phyloP scores from a whole-genome alignment of 306 rosid genomes.

The Quercus mongolica region DNA sequence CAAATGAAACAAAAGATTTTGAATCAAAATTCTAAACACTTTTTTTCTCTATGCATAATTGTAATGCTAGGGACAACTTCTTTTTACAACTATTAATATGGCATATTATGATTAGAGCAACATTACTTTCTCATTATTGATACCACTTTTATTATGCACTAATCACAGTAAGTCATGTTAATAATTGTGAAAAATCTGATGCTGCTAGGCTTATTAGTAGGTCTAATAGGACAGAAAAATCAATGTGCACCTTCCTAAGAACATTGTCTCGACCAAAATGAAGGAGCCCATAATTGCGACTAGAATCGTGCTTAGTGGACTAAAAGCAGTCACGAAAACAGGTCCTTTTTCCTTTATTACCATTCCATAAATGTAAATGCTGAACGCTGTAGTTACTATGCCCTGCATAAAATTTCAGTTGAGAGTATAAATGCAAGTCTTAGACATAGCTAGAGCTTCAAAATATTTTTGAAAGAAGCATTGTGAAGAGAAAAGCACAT shows the following conservation, averaged over 20 bases:
- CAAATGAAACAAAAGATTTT: too few relatives aligned
- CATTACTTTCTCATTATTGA: too few relatives aligned
- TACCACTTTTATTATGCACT: too few relatives aligned
- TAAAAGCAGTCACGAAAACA: constrained; percentile 44
- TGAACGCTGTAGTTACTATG: constrained; percentile 34
- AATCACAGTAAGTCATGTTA: too few relatives aligned
- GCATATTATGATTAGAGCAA: too few relatives aligned
- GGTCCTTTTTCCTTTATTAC: constrained; percentile 51
- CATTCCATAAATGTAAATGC: constrained; percentile 37
- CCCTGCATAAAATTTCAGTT: constrained; percentile 34
- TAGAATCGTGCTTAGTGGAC: constrained; percentile 44
- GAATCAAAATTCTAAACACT: too few relatives aligned
- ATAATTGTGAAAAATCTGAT: too few relatives aligned
- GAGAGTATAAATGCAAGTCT: not conserved
- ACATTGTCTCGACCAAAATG: constrained; percentile 32
- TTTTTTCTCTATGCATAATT: too few relatives aligned
- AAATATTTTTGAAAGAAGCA: not conserved
- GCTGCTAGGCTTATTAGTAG: too few relatives aligned
- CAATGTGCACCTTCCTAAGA: constrained; percentile 38
- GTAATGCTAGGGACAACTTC: too few relatives aligned
- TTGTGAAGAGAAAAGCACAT: not conserved
- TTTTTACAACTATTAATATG: too few relatives aligned
- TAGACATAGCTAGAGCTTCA: not conserved
- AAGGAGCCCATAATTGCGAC: constrained; percentile 44
- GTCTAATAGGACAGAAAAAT: not conserved